These are phyloP conservation scores for Chlamydomonas schloesseri DNA, from an alignment of 139 green algal species.

Conservation along the genomic window DNA sequence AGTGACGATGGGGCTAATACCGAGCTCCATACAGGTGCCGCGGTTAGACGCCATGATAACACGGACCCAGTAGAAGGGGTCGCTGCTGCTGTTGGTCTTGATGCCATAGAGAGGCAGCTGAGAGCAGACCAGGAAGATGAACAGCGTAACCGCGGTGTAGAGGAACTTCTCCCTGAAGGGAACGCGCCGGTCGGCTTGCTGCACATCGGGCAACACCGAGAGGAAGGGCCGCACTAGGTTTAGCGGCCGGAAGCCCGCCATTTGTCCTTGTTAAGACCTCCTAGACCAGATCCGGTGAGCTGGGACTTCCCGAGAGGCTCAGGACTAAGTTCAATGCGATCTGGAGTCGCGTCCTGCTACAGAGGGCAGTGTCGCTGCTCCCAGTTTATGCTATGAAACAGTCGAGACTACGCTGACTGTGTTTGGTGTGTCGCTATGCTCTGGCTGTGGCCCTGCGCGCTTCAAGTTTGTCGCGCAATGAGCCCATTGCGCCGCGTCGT, in stretches of 20 bases:
- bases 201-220: constrained; percentile 89
- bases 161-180: constrained; percentile 91
- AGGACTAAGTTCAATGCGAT: too few relatives aligned
- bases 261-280: not conserved
- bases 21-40: constrained; percentile 98
- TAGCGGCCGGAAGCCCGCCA: constrained; percentile 68
- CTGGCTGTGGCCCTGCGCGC: too few relatives aligned
- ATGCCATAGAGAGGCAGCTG: constrained; percentile 99
- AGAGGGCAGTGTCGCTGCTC: too few relatives aligned
- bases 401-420: too few relatives aligned
- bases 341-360: too few relatives aligned
- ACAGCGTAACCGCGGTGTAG: constrained; percentile 95
- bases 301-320: too few relatives aligned
- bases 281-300: constrained; percentile 9
- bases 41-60: constrained; percentile 98
- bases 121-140: constrained; percentile 98
- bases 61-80: constrained; percentile 98
- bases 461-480: too few relatives aligned
- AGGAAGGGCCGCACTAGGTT: constrained; percentile 93
- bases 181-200: constrained; percentile 71
- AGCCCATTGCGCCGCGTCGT: too few relatives aligned
- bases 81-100: constrained; percentile 84
- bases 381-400: too few relatives aligned
- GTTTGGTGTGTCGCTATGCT: too few relatives aligned
- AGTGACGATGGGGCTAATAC: constrained; percentile 97